These are phyloP conservation scores for Arabidopsis lyrata DNA, from an alignment of 441 rosid species.

Conservation along the genomic window DNA sequence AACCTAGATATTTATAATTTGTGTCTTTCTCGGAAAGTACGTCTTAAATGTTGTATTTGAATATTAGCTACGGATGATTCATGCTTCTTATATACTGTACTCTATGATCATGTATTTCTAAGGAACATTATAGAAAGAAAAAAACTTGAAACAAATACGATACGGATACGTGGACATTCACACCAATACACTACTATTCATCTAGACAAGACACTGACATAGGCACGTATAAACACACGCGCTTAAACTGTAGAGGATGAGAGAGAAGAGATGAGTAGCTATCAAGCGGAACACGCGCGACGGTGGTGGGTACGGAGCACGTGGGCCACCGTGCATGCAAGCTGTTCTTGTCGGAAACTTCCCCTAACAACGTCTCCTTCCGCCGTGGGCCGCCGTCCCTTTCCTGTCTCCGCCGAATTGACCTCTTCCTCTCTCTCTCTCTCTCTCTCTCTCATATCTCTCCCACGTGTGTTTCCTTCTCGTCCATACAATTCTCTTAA, in stretches of 20 bases:
- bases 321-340: conserved; percentile 53
- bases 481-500: conserved; percentile 39
- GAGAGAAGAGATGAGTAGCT: conserved; percentile 13
- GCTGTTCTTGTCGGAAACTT: conserved; percentile 51
- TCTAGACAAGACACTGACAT: conserved; percentile 9
- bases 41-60: not conserved
- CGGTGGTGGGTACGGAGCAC: conserved; percentile 45
- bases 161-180: conserved; percentile 10
- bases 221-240: conserved; percentile 21
- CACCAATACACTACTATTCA: no score
- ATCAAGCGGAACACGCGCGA: conserved; percentile 48
- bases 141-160: not conserved
- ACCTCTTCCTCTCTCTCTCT: conserved; percentile 16
- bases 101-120: not conserved
- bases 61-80: not conserved
- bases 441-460: conserved; percentile 10
- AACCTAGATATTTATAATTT: not conserved
- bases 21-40: conserved; percentile 6
- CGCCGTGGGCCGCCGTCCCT: conserved; percentile 46
- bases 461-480: conserved; percentile 44
- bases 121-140: not conserved
- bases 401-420: conserved; percentile 45
- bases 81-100: not conserved
- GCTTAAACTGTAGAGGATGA: not conserved
- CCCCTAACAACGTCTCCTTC: conserved; percentile 55